phyloP scores from a whole-genome alignment of 768 basidiomycete genomes.

The Xerocomellus chrysenteron region DNA sequence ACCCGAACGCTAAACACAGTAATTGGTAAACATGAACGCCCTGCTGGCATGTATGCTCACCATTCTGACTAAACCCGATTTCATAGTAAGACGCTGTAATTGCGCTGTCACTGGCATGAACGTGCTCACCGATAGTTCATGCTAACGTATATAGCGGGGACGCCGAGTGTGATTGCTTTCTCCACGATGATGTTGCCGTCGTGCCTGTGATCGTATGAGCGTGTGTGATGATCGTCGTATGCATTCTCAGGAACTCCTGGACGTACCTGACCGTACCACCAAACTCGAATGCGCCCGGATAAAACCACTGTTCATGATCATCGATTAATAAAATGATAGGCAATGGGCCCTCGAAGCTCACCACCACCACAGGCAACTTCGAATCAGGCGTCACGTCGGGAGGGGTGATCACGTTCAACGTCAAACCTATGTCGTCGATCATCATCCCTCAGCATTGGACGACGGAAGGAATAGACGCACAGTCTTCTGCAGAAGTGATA shows the following conservation, averaged over 20 bases:
- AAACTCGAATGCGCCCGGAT: constrained; percentile 36
- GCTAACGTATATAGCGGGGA: constrained; percentile 40
- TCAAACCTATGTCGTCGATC: constrained; percentile 41
- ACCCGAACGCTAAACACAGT: not conserved
- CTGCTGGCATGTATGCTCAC: not conserved
- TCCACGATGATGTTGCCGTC: constrained; percentile 28
- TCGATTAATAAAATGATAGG: not conserved
- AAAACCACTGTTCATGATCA: constrained; percentile 28
- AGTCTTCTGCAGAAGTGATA: constrained; percentile 44
- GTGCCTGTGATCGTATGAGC: not conserved
- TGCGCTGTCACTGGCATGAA: not conserved
- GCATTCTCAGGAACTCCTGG: no score
- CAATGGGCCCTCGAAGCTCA: constrained; percentile 28
- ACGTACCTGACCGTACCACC: constrained; percentile 24
- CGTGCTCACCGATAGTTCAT: not conserved
- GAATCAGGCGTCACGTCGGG: constrained; percentile 37
- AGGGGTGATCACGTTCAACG: constrained; percentile 52
- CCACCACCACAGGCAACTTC: constrained; percentile 54
- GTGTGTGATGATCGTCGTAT: not conserved
- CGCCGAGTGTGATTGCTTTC: constrained; percentile 27
- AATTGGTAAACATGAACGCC: not conserved
- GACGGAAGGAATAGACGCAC: constrained; percentile 30
- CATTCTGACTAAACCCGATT: not conserved
- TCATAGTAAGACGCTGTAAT: not conserved
- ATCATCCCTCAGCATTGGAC: not conserved